Evolutionary conservation across 2,329 filamentous ascomycete species (phyloP), one percentile per base, ranked within the genome.

Genomic region (Colletotrichum musicola): DNA sequence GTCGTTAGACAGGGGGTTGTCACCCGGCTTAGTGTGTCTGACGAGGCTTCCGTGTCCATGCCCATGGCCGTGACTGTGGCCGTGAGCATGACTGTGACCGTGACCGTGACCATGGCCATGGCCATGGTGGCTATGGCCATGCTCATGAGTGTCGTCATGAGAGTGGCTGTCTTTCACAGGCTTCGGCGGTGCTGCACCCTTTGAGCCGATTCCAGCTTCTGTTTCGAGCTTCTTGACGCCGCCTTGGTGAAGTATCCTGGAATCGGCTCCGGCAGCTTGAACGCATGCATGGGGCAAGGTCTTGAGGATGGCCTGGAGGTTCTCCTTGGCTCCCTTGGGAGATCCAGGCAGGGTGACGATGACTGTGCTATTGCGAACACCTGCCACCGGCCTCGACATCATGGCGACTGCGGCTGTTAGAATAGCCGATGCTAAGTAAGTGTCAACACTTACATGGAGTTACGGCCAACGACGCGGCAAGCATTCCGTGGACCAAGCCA

Each of bases 241-340:
- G 2, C 94, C 94, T 0, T 86, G 84, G 78, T 99, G 96, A 5
- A 98, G 81, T 0, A 83, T 79, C 73, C 96, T 88, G 0, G 96
- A 98, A 75, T 97, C 89, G 14, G 89, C 90, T 1, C 95, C 96
- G 0, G 92, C 89, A 30, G 93, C 93, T 82, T 98, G 95, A 7
- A 93, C 82, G 73, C 96, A 99, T n/a, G 96, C 96, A 80, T 99
- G 96, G 0, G 95, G 95, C 6, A 99, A 82, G n/a, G 95, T 89
- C 77, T 94, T 97, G 70, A 99, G 83, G 6, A 99, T 85, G 1
- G 95, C 91, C 75, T 96, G 90, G 0, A 99, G 86, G 76, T 98
- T 99, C 82, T 99, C 96, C 75, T 90, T 93, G 9, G 96, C 96
- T 1, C 95, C 96, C 78, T 98, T 98, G 0, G 96, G 96, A 0